Evolutionary conservation across 2,329 filamentous ascomycete genomes (phyloP), one percentile per base, ranked within the genome.

Genomic region (Juglanconis sp.): DNA sequence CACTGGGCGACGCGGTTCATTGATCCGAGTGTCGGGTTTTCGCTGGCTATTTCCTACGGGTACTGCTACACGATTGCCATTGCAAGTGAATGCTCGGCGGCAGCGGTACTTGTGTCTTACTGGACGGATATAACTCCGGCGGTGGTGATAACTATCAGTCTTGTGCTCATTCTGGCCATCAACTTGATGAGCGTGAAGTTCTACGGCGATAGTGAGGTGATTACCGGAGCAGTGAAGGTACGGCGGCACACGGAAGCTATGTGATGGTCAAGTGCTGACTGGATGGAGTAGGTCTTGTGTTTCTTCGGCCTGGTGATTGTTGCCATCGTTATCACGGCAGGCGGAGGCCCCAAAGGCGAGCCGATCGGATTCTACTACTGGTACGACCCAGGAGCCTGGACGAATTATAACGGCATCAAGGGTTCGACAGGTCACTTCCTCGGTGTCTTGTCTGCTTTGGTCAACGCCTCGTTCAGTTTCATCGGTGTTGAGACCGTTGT

Each of bases 331-430:
- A 66, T 66, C 51, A 66, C 63, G 15, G 40, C 64, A 10, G 64
- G 64, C 24, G 64, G 64, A 6, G 64, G 64, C 10, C 64, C 64
- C 9, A 47, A 56, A 2, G 63, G 60, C 3, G 54, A 65, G 11
- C 52, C 61, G 5, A 66, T 66, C 32, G 64, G 64, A 7, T 66
- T 66, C 48, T 52, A 59, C 2, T 66, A 65, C 46, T 66, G 64
- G 64, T 53, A 60, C 32, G 47, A 62, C 9, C 63, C 64, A 7
- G 64, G 64, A 9, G 61, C 64, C 15, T 65, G 63, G 58, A 63
- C 61, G 2, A 30, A 65, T 3, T 65, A 63, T 50, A 63, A 63
- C n/a, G 64, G 63, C 35, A 64, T 65, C 59, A 34, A 7, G 1
- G 64, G 64, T 9, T 59, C 64, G 10, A 60, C 59, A 5, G 64